phyloP scores from a whole-genome alignment of 2,329 filamentous ascomycete species.

The Hirsutella minnesotensis region DNA sequence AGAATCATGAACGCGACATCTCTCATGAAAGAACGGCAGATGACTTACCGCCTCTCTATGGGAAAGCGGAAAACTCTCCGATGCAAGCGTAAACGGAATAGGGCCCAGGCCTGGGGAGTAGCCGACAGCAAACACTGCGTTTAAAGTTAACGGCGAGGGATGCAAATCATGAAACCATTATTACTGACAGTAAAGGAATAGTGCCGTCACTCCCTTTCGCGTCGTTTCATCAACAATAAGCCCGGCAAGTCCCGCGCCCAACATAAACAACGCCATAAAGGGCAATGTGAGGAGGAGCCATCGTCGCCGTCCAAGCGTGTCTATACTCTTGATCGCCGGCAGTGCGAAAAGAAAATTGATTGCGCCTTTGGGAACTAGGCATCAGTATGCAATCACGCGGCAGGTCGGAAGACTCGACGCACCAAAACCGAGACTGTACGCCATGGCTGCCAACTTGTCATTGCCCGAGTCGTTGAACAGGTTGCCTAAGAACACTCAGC shows the following conservation, averaged over 20 bases:
- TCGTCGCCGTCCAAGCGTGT: constrained; percentile 26
- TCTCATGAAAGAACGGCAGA: too few relatives aligned
- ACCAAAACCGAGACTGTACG: constrained; percentile 20
- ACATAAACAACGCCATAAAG: constrained; percentile 29
- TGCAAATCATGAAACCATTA: neutral
- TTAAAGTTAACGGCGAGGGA: neutral
- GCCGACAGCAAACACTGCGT: constrained; percentile 24
- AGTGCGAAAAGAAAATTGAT: constrained; percentile 30
- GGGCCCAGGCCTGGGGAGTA: constrained; percentile 32
- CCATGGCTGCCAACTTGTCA: constrained; percentile 11
- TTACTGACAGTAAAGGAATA: constrained; percentile 22
- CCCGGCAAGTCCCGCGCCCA: constrained; percentile 23
- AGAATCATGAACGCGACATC: too few relatives aligned
- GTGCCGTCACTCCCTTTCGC: constrained; percentile 18
- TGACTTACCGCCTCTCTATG: constrained; percentile 29
- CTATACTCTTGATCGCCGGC: constrained; percentile 22
- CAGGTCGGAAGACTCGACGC: neutral
- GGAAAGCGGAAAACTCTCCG: constrained; percentile 36
- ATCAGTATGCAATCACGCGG: neutral
- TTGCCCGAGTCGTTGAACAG: constrained; percentile 13
- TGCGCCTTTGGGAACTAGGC: constrained; percentile 11
- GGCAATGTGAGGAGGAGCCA: constrained; percentile 31
- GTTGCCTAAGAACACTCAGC: constrained; percentile 6
- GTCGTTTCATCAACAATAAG: constrained; percentile 8
- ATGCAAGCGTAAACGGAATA: constrained; percentile 37